Evolutionary conservation across 192 early-diverging fungal genomes (phyloP).

Genomic region (Podila epigama): DNA sequence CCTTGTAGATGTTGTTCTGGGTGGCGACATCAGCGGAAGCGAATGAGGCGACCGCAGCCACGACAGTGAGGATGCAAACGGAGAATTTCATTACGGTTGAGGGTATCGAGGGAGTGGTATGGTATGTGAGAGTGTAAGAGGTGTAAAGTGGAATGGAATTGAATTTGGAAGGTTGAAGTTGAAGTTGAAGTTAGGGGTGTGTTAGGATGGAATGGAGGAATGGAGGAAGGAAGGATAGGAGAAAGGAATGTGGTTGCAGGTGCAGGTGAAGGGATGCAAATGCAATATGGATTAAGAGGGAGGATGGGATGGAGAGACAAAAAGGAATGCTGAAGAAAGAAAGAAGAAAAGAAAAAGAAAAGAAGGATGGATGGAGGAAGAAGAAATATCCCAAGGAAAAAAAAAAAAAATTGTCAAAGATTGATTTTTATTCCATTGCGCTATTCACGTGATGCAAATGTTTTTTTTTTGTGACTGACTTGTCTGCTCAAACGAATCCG

Average conservation of each 20-base stretch:
- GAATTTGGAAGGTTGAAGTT: too few relatives aligned
- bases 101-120: background rate
- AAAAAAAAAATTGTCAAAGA: conserved; percentile 3
- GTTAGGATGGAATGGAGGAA: background rate
- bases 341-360: background rate
- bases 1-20: conserved; percentile 11
- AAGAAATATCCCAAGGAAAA: background rate
- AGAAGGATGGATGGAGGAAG: background rate
- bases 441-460: background rate
- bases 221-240: background rate
- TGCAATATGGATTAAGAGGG: background rate
- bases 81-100: conserved; percentile 32
- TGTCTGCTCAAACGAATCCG: background rate
- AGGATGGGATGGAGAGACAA: background rate
- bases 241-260: background rate
- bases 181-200: background rate
- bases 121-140: background rate
- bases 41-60: conserved; percentile 28
- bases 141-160: background rate
- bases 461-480: background rate
- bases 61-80: conserved; percentile 32
- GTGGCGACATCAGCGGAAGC: conserved; percentile 13
- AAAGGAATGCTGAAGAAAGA: background rate
- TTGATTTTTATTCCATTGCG: background rate
- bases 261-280: background rate